Percentiles rank a stretch among this genome's conserved stretches.
phyloP scores from a whole-genome alignment of 352 stramenopile genomes.

The Pythium phragmitis region DNA sequence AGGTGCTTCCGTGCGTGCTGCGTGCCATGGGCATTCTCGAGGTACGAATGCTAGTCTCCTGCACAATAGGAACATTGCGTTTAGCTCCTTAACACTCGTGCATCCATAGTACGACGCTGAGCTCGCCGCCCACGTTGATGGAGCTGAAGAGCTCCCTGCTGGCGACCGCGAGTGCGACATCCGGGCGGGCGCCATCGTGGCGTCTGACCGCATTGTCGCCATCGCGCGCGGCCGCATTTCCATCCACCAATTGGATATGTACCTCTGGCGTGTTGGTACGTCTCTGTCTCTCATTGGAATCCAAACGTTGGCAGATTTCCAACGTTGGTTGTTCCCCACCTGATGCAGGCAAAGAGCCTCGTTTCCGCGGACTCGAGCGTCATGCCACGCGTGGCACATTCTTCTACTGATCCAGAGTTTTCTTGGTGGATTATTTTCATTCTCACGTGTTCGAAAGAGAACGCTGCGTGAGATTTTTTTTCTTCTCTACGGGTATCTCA shows the following conservation, averaged over 20 bases:
- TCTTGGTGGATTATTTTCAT: not conserved
- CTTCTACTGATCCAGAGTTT: conserved; percentile 20
- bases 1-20: conserved; percentile 73
- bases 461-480: not conserved
- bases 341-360: conserved; percentile 57
- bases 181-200: conserved; percentile 61
- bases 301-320: no score
- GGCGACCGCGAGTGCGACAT: conserved; percentile 63
- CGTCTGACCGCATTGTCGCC: conserved; percentile 64
- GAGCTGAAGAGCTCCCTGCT: conserved; percentile 42
- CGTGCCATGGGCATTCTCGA: conserved; percentile 67
- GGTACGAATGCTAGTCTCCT: conserved; percentile 29
- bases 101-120: conserved; percentile 49
- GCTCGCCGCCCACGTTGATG: conserved; percentile 47
- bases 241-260: conserved; percentile 56
- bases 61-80: not conserved
- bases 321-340: no score
- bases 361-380: conserved; percentile 63
- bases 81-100: no score
- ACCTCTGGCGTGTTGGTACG: conserved; percentile 70
- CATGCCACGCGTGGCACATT: conserved; percentile 57
- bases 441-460: not conserved
- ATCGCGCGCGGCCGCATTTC: conserved; percentile 45
- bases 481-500: conserved; percentile 1
- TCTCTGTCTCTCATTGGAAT: not conserved